Conservation (phyloP, 306 rosid genomes). For the Arachis hypogaea region DNA sequence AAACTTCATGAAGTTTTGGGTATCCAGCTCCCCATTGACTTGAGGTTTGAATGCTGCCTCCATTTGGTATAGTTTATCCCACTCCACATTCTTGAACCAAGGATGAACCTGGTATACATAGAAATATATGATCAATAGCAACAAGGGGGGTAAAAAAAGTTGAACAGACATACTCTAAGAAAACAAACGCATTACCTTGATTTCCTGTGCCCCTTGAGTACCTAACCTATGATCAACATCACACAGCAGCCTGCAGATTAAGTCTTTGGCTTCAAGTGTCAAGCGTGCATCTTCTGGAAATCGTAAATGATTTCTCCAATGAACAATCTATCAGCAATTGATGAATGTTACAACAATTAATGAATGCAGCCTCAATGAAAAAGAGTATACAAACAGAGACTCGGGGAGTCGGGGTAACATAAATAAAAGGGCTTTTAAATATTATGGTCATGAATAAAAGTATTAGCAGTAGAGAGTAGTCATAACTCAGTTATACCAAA, state of each 20-base stretch:
- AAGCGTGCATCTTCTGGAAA: slow-evolving; percentile 89
- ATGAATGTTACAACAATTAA: slow-evolving; percentile 38
- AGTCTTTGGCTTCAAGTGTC: slow-evolving; percentile 89
- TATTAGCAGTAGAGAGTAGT: slow-evolving; percentile 13
- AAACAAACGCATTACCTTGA: slow-evolving; percentile 61
- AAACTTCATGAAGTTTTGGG: slow-evolving; percentile 99
- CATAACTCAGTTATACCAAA: background rate
- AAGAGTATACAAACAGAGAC: slow-evolving; percentile 32
- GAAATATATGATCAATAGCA: slow-evolving; percentile 18
- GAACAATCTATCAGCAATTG: slow-evolving; percentile 80
- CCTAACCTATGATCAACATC: slow-evolving; percentile 94
- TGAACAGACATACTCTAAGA: slow-evolving; percentile 33
- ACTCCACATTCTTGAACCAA: slow-evolving; percentile 81
- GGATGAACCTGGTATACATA: slow-evolving; percentile 85
- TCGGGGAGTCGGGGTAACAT: slow-evolving; percentile 26
- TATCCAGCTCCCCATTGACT: slow-evolving; percentile 95
- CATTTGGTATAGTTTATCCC: slow-evolving; percentile 96
- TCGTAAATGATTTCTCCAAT: slow-evolving; percentile 87
- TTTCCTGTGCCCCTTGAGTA: slow-evolving; percentile 80
- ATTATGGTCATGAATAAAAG: slow-evolving; percentile 22
- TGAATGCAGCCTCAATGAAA: slow-evolving; percentile 39
- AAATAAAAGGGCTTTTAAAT: slow-evolving; percentile 15
- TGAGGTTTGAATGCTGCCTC: slow-evolving; percentile 97
- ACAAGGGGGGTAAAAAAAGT: slow-evolving; percentile 24
- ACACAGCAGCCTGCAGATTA: slow-evolving; percentile 88